Percentiles rank a stretch among this genome's conserved stretches.
Evolutionary conservation across 345 rosid genomes (phyloP).

Genomic region (Lumnitzera racemosa): DNA sequence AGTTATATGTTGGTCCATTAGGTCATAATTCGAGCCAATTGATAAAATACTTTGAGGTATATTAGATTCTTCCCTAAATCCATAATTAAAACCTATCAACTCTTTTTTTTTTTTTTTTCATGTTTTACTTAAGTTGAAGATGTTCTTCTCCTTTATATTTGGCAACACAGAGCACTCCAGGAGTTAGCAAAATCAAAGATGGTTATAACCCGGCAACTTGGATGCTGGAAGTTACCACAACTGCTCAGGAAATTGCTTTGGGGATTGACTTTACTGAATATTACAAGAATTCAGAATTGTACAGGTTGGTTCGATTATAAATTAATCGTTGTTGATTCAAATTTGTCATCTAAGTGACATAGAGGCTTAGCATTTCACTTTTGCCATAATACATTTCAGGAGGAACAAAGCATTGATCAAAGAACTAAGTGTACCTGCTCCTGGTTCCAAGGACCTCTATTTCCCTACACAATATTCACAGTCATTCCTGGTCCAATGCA

Average conservation of each 20-base stretch:
- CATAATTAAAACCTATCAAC: too few relatives aligned
- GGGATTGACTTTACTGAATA: slow-evolving; percentile 53
- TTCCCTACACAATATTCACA: too few relatives aligned
- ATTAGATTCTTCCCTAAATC: not conserved
- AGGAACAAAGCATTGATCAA: too few relatives aligned
- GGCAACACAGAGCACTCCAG: slow-evolving; percentile 25
- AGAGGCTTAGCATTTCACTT: too few relatives aligned
- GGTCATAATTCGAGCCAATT: slow-evolving; percentile 34
- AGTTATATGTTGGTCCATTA: slow-evolving; percentile 42
- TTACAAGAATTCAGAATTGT: slow-evolving; percentile 52
- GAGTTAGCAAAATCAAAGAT: slow-evolving; percentile 51
- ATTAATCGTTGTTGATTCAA: too few relatives aligned
- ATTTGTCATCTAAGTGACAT: too few relatives aligned
- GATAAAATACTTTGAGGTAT: slow-evolving; percentile 42
- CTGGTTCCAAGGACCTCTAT: too few relatives aligned
- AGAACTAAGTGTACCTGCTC: too few relatives aligned
- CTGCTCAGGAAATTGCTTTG: slow-evolving; percentile 52
- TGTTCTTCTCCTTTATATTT: not conserved
- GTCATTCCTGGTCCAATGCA: too few relatives aligned
- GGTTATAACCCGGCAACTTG: slow-evolving; percentile 87
- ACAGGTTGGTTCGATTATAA: slow-evolving; percentile 24
- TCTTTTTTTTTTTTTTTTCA: not conserved
- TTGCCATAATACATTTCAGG: too few relatives aligned
- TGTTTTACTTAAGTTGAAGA: not conserved
- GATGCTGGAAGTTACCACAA: slow-evolving; percentile 66